These are phyloP conservation scores for Lichtheimia corymbifera DNA, from an alignment of 371 early-diverging fungal species.

Conservation along the genomic window DNA sequence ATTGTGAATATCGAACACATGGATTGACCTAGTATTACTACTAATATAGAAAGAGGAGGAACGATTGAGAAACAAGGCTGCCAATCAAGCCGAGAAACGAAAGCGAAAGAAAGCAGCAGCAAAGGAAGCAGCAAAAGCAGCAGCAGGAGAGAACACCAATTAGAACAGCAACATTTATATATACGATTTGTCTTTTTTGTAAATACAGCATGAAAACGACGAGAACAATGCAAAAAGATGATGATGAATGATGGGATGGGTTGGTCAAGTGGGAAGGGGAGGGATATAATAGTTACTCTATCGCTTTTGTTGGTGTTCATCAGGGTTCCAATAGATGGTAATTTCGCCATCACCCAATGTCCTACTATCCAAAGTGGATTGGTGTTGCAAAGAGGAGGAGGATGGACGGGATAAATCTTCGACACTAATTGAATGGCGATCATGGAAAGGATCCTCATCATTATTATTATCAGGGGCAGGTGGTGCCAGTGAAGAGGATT, in stretches of 20 bases:
- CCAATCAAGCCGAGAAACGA: conserved; percentile 19
- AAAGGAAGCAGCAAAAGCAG: conserved; percentile 13
- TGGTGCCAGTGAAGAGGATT: background rate
- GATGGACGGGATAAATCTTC: background rate
- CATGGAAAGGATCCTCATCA: conserved; percentile 37
- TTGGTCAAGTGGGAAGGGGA: too few species aligned
- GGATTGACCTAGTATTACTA: background rate
- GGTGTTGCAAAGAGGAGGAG: background rate
- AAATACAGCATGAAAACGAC: background rate
- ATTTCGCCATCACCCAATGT: conserved; percentile 46
- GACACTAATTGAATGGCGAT: conserved; percentile 17
- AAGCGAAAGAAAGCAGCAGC: conserved; percentile 10
- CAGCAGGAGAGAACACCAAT: conserved; percentile 1
- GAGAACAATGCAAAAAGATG: background rate
- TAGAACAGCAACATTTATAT: background rate
- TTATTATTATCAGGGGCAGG: conserved; percentile 4
- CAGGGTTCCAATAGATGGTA: conserved; percentile 41
- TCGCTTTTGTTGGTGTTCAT: too few species aligned
- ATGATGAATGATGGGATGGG: too few species aligned
- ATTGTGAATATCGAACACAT: background rate
- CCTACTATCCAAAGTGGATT: conserved; percentile 1
- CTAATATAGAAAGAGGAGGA: conserved; percentile 25
- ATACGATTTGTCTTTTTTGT: background rate
- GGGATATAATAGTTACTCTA: too few species aligned
- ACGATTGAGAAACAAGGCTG: conserved; percentile 22